phyloP scores from a whole-genome alignment of 768 basidiomycete species.

The Suillus subaureus region DNA sequence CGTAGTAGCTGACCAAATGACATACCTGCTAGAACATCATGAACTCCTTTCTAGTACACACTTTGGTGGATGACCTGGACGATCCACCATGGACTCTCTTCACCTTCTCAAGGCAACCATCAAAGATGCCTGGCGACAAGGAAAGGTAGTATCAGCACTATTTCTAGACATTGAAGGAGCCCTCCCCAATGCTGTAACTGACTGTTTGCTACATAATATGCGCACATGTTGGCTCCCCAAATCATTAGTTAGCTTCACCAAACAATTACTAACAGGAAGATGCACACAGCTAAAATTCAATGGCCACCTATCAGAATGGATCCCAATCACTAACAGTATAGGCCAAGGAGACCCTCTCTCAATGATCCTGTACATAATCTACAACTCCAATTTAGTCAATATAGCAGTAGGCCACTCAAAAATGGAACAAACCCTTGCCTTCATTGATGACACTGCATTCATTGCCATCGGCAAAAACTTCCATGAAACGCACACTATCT shows the following conservation, averaged over 20 bases:
- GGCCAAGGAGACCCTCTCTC: conserved; percentile 35
- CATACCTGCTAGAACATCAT: conserved; percentile 30
- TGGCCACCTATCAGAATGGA: background rate
- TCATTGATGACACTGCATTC: conserved; percentile 33
- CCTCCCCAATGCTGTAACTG: conserved; percentile 40
- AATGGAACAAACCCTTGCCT: conserved; percentile 24
- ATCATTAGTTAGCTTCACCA: conserved; percentile 18
- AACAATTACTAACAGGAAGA: conserved; percentile 13
- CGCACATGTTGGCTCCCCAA: conserved; percentile 21
- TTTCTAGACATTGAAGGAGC: conserved; percentile 47
- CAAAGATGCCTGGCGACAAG: conserved; percentile 38
- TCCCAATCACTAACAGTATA: conserved; percentile 18
- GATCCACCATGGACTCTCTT: conserved; percentile 39
- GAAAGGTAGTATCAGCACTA: conserved; percentile 38
- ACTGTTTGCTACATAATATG: conserved; percentile 35
- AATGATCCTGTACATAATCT: conserved; percentile 27
- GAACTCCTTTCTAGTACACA: conserved; percentile 37
- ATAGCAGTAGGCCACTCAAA: background rate
- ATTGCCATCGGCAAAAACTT: conserved; percentile 27
- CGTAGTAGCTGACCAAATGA: conserved; percentile 27
- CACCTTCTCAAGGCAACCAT: conserved; percentile 35
- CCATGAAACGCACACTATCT: conserved; percentile 15
- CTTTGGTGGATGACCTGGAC: conserved; percentile 41
- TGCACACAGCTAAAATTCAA: background rate
- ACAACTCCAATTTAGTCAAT: conserved; percentile 17